Evolutionary conservation across 495 filamentous ascomycete genomes (phyloP).

Genomic region (Chaetomidium leptoderma): DNA sequence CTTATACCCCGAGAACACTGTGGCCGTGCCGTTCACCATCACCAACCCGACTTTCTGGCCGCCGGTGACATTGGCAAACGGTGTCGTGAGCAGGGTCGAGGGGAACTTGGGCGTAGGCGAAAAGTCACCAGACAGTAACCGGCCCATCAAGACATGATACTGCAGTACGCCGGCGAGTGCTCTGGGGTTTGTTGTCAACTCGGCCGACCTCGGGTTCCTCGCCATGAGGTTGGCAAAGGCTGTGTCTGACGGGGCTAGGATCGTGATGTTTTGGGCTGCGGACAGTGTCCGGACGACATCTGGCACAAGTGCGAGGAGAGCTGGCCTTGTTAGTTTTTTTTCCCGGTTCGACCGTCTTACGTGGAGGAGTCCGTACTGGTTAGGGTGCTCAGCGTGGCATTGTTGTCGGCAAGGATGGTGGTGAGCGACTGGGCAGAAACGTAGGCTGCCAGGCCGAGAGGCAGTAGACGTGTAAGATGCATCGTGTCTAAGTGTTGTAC

Average conservation of each 20-base stretch:
- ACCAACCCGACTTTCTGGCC: slow-evolving; percentile 34
- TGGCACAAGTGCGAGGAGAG: slow-evolving; percentile 20
- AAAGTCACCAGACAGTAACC: slow-evolving; percentile 37
- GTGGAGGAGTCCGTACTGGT: slow-evolving; percentile 24
- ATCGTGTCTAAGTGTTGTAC: slow-evolving; percentile 6
- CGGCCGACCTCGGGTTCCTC: slow-evolving; percentile 32
- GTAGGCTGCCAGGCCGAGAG: slow-evolving; percentile 15
- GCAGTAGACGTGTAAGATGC: slow-evolving; percentile 18
- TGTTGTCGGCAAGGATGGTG: slow-evolving; percentile 33
- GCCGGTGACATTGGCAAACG: slow-evolving; percentile 45
- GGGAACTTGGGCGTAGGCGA: slow-evolving; percentile 44
- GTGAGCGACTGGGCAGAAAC: slow-evolving; percentile 32
- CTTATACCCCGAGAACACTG: slow-evolving; percentile 26
- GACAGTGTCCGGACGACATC: slow-evolving; percentile 21
- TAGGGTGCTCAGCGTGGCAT: slow-evolving; percentile 38
- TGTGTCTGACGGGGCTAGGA: slow-evolving; percentile 59
- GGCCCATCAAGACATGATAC: slow-evolving; percentile 58
- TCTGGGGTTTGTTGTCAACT: slow-evolving; percentile 34
- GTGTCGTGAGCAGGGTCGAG: slow-evolving; percentile 43
- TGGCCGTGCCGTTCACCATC: slow-evolving; percentile 20
- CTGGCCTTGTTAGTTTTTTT: slow-evolving; percentile 10
- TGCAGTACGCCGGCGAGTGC: slow-evolving; percentile 44
- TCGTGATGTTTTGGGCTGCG: slow-evolving; percentile 48
- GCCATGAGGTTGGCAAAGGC: slow-evolving; percentile 46
- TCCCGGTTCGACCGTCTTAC: not conserved